Conservation (phyloP, 768 basidiomycete species). For the Termitomyces sp. region DNA sequence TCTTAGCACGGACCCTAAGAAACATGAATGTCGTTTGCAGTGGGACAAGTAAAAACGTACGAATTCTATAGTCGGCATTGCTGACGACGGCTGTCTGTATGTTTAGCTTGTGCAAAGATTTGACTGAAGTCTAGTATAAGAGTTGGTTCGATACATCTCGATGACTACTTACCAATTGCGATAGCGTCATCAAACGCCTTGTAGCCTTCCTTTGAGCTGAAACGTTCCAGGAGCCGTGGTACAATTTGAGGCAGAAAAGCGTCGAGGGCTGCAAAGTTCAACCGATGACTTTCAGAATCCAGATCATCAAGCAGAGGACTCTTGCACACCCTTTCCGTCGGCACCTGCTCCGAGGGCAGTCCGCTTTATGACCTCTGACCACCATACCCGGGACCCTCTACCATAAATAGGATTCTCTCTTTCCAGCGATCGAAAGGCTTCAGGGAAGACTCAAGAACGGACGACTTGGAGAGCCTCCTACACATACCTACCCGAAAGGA, state of each 20-base stretch:
- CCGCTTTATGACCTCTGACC: constrained; percentile 70
- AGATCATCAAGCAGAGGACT: neutral
- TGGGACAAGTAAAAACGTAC: constrained; percentile 35
- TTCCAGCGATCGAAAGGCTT: constrained; percentile 47
- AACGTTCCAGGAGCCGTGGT: constrained; percentile 56
- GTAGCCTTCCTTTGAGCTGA: constrained; percentile 72
- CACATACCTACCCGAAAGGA: constrained; percentile 60
- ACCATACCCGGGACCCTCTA: constrained; percentile 59
- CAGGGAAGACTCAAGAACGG: constrained; percentile 1
- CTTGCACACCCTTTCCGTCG: constrained; percentile 43
- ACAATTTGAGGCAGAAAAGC: constrained; percentile 54
- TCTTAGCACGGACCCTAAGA: constrained; percentile 44
- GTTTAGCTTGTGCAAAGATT: constrained; percentile 37
- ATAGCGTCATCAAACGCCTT: constrained; percentile 50
- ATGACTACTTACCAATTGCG: constrained; percentile 36
- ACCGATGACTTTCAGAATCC: neutral
- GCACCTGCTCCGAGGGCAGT: constrained; percentile 79
- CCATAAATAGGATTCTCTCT: constrained; percentile 56
- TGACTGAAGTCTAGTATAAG: constrained; percentile 31
- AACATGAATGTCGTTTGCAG: neutral
- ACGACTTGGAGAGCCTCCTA: neutral
- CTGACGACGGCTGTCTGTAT: constrained; percentile 60
- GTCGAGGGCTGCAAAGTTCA: constrained; percentile 44
- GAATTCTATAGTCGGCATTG: constrained; percentile 71
- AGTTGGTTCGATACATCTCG: neutral